A percentile compares a stretch with the other conserved stretches of the same genome.
These are phyloP conservation scores for Penicillium sp. DNA, from an alignment of 2,329 filamentous ascomycete genomes.

Conservation along the genomic window DNA sequence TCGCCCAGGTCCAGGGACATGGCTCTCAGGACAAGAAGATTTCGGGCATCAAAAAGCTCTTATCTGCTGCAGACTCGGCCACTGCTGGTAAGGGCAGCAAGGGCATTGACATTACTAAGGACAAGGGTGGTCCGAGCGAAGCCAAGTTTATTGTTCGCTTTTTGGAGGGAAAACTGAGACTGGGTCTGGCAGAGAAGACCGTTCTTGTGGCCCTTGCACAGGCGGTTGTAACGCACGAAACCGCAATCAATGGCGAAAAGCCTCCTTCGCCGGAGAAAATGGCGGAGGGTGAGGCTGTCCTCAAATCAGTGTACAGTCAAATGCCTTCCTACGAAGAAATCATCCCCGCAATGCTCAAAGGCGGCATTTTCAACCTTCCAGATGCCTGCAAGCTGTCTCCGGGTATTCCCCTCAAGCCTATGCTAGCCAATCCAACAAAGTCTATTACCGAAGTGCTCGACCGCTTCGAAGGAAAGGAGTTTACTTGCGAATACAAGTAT, in stretches of 20 bases:
- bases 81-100: conserved; percentile 68
- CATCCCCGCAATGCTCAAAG: conserved; percentile 82
- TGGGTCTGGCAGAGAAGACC: conserved; percentile 90
- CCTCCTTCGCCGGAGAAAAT: conserved; percentile 75
- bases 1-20: conserved; percentile 84
- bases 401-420: conserved; percentile 93
- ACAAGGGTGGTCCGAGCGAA: conserved; percentile 93
- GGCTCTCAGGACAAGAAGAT: conserved; percentile 91
- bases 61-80: conserved; percentile 84
- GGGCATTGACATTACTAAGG: conserved; percentile 78
- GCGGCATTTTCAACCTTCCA: conserved; percentile 80
- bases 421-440: conserved; percentile 98
- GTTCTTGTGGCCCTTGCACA: conserved; percentile 89
- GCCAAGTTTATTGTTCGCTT: conserved; percentile 93
- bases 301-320: conserved; percentile 94
- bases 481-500: conserved; percentile 99
- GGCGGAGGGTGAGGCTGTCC: conserved; percentile 78
- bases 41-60: conserved; percentile 90
- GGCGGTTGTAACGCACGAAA: conserved; percentile 83
- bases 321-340: conserved; percentile 95
- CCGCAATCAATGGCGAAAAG: conserved; percentile 68
- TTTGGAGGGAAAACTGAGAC: conserved; percentile 87
- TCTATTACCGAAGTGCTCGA: conserved; percentile 97
- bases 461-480: conserved; percentile 91
- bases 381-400: conserved; percentile 90